Conservation (phyloP, 148 eudicot genomes). For the Rheum nobile region DNA sequence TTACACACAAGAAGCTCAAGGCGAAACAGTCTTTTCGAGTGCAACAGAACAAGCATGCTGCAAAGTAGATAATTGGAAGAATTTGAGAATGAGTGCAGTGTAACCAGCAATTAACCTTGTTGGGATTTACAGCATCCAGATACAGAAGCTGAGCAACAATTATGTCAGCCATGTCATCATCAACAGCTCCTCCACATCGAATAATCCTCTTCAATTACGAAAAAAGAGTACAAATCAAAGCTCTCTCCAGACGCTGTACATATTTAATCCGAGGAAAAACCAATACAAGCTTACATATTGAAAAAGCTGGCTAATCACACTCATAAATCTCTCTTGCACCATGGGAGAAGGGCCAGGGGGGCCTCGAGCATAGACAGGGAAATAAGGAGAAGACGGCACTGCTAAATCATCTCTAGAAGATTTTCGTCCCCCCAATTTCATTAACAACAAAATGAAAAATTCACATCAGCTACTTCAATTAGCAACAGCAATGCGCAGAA, state of each 20-base stretch:
- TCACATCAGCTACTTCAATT: neutral
- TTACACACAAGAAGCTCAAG: neutral
- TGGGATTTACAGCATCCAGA: conserved; percentile 94
- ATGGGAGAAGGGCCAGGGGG: conserved; percentile 65
- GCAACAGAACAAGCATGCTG: neutral
- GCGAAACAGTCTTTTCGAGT: neutral
- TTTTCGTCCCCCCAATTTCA: neutral
- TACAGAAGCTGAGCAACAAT: conserved; percentile 89
- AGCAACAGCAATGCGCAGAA: neutral
- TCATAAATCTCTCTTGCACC: conserved; percentile 70
- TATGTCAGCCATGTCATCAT: conserved; percentile 89
- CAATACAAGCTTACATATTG: conserved; percentile 46
- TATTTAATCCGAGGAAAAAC: neutral
- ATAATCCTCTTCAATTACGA: conserved; percentile 51
- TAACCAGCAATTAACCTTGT: conserved; percentile 34
- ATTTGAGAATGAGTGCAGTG: neutral
- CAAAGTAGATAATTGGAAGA: neutral
- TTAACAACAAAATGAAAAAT: neutral
- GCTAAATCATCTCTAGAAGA: conserved; percentile 60
- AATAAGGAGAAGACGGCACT: conserved; percentile 63
- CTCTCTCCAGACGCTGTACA: neutral
- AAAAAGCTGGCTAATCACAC: conserved; percentile 70
- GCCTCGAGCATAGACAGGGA: conserved; percentile 55
- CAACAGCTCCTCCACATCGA: conserved; percentile 89
- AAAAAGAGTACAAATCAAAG: neutral